Percentiles rank a stretch among this genome's conserved stretches.
Conservation (phyloP, 2,329 filamentous ascomycete species). For the Camillea tinctor region DNA sequence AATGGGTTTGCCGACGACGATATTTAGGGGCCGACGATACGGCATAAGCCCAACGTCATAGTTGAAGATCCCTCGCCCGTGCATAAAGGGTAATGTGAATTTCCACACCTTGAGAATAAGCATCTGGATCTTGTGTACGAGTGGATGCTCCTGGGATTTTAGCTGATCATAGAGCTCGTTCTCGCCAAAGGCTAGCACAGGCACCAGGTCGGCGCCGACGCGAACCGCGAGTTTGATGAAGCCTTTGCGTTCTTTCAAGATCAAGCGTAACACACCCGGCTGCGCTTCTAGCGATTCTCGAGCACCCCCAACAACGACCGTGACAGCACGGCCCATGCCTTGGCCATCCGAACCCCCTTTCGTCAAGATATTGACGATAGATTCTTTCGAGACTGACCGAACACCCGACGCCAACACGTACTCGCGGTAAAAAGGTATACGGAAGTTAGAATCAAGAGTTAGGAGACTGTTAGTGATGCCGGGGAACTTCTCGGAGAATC, state of each 20-base stretch:
- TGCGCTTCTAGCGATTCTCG: constrained; percentile 87
- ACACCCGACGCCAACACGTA: constrained; percentile 89
- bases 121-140: constrained; percentile 79
- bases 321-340: constrained; percentile 93
- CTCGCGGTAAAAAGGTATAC: constrained; percentile 89
- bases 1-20: constrained; percentile 85
- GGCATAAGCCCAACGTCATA: constrained; percentile 97
- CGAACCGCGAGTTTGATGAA: constrained; percentile 93
- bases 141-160: constrained; percentile 71
- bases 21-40: constrained; percentile 81
- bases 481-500: constrained; percentile 84
- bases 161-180: constrained; percentile 96
- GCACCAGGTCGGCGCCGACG: constrained; percentile 90
- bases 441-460: constrained; percentile 94
- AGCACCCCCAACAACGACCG: constrained; percentile 91
- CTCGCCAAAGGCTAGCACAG: constrained; percentile 89
- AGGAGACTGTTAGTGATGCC: constrained; percentile 92
- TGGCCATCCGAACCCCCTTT: constrained; percentile 74
- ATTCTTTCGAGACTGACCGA: constrained; percentile 85
- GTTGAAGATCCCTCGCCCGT: constrained; percentile 91
- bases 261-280: constrained; percentile 72
- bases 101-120: constrained; percentile 81
- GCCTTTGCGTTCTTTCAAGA: constrained; percentile 81
- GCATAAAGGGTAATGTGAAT: constrained; percentile 88
- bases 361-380: constrained; percentile 82